phyloP scores from a whole-genome alignment of 2,329 filamentous ascomycete genomes.

The Epicoccum nigrum region DNA sequence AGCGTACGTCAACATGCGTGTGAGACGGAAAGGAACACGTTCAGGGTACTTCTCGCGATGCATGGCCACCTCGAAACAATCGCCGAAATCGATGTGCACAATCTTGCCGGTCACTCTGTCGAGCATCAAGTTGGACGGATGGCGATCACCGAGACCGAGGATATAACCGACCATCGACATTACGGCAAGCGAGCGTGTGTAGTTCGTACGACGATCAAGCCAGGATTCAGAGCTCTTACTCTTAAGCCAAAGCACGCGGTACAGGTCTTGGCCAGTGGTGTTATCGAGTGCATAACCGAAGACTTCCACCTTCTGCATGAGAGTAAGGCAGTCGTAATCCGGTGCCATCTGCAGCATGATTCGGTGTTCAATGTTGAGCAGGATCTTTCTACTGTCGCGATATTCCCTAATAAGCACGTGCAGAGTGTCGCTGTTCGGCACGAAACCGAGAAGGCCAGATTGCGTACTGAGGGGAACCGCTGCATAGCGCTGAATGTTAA shows the following conservation, averaged over 20 bases:
- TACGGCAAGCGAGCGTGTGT: constrained; percentile 93
- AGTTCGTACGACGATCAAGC: constrained; percentile 98
- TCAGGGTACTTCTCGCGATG: constrained; percentile 99
- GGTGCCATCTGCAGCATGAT: constrained; percentile 99
- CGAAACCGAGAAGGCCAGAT: constrained; percentile 93
- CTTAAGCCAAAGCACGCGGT: constrained; percentile 97
- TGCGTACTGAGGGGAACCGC: constrained; percentile 97
- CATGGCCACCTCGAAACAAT: constrained; percentile 99
- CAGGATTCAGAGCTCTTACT: constrained; percentile 97
- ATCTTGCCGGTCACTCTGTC: constrained; percentile 96
- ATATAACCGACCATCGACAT: constrained; percentile 99
- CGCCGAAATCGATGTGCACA: constrained; percentile 98
- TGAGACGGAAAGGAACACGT: constrained; percentile 94
- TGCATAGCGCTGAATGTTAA: constrained; percentile 94
- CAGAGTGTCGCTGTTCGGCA: constrained; percentile 95
- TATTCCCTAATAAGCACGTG: constrained; percentile 98
- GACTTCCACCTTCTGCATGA: constrained; percentile 99
- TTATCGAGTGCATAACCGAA: constrained; percentile 99
- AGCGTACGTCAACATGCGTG: constrained; percentile 97
- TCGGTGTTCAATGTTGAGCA: constrained; percentile 98
- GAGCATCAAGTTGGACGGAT: constrained; percentile 97
- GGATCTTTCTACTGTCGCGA: constrained; percentile 92
- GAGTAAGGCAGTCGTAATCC: constrained; percentile 95
- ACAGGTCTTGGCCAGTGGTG: constrained; percentile 97
- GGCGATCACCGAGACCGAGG: constrained; percentile 90